phyloP scores from a whole-genome alignment of 2,329 filamentous ascomycete species.

The Trichoderma koningiopsis region DNA sequence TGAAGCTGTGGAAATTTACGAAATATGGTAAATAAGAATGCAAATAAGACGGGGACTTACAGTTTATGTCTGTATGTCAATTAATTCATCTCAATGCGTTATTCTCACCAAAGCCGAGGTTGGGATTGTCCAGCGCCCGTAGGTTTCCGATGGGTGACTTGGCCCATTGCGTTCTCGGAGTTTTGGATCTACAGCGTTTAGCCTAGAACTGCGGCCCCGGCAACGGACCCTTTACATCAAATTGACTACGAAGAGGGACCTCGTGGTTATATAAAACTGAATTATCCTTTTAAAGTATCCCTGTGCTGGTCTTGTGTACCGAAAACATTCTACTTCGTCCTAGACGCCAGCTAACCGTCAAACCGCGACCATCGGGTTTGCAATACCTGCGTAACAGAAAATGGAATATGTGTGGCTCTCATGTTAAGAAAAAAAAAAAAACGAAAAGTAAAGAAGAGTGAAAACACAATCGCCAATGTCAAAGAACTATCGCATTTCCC shows the following conservation, averaged over 20 bases:
- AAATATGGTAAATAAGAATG: background rate
- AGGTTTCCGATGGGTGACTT: background rate
- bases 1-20: background rate
- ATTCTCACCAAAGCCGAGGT: background rate
- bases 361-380: background rate
- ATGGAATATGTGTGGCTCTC: background rate
- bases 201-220: background rate
- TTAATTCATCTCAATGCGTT: background rate
- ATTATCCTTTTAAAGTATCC: background rate
- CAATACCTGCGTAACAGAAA: background rate
- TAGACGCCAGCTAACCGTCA: conserved; percentile 14
- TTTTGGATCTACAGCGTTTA: background rate
- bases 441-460: background rate
- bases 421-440: background rate
- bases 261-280: background rate
- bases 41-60: background rate
- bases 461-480: background rate
- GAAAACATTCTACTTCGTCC: background rate
- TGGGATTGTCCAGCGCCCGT: background rate
- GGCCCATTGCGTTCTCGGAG: background rate
- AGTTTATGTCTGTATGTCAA: background rate
- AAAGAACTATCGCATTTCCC: background rate
- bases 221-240: background rate
- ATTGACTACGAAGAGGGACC: background rate
- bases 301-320: background rate